Conservation (phyloP, 2,329 filamentous ascomycete species). For the Colletotrichum chrysophilum region DNA sequence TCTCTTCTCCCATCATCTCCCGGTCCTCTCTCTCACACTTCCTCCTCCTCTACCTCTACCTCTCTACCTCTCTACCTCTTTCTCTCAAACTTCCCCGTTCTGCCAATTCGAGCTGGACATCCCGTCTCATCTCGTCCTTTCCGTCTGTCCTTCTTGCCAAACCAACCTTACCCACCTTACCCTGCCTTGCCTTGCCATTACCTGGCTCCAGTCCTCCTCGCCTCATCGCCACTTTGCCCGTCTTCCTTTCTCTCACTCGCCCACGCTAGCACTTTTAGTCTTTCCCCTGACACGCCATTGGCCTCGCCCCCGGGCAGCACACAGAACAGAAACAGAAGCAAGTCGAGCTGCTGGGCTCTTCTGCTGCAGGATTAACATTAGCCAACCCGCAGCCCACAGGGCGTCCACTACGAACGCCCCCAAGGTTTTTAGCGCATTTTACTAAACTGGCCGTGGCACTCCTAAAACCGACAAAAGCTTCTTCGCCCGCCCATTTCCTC, state of each 20-base stretch:
- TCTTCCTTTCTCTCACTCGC: not conserved
- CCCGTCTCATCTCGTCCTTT: not conserved
- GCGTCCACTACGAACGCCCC: constrained; percentile 15
- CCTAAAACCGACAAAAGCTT: constrained; percentile 19
- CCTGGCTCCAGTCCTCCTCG: not conserved
- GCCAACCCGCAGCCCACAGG: constrained; percentile 11
- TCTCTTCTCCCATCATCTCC: not conserved
- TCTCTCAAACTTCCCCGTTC: not conserved
- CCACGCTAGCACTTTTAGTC: constrained; percentile 3
- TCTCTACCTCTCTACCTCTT: not conserved
- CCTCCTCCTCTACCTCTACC: not conserved
- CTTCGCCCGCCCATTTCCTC: constrained; percentile 8
- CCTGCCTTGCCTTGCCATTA: not conserved
- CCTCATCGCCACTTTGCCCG: not conserved
- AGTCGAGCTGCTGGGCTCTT: not conserved
- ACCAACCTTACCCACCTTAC: not conserved
- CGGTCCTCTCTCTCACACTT: not conserved
- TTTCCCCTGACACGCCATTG: constrained; percentile 14
- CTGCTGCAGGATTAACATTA: constrained; percentile 11
- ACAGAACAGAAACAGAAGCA: not conserved
- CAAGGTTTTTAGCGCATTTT: constrained; percentile 5
- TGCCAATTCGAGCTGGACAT: not conserved
- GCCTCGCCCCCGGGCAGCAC: not conserved
- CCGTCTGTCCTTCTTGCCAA: not conserved
- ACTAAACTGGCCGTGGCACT: constrained; percentile 13